These are phyloP conservation scores for Phytophthora sp. DNA, from an alignment of 352 stramenopile species.

Conservation along the genomic window DNA sequence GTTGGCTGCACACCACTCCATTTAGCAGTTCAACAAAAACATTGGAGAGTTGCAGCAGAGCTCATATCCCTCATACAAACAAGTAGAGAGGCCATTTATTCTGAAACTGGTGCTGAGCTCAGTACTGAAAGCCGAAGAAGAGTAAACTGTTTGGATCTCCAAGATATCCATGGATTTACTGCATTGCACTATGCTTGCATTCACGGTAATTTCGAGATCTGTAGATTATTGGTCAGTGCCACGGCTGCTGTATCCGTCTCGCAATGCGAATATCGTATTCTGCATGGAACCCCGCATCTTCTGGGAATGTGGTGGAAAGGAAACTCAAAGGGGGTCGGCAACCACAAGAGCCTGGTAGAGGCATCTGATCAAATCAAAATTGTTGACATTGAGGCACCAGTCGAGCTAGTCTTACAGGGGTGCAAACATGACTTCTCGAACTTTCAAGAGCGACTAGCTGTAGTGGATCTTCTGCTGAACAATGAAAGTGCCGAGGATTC, in stretches of 20 bases:
- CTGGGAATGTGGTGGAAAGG: slow-evolving; percentile 47
- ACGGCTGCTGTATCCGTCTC: slow-evolving; percentile 41
- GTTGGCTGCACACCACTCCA: slow-evolving; percentile 57
- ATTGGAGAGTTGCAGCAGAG: slow-evolving; percentile 36
- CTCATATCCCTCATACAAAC: slow-evolving; percentile 40
- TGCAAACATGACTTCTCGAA: slow-evolving; percentile 25
- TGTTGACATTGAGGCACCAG: slow-evolving; percentile 25
- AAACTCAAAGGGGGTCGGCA: slow-evolving; percentile 9
- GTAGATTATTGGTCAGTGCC: slow-evolving; percentile 38
- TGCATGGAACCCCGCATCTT: slow-evolving; percentile 23
- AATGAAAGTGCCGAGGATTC: not conserved
- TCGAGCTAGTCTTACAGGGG: slow-evolving; percentile 29
- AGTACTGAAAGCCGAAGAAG: not conserved
- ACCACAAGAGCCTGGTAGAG: slow-evolving; percentile 3
- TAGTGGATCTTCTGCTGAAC: slow-evolving; percentile 31
- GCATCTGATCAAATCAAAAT: slow-evolving; percentile 5
- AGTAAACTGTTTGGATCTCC: slow-evolving; percentile 34
- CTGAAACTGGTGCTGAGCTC: not conserved
- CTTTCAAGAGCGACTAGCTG: slow-evolving; percentile 22
- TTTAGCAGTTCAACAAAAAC: slow-evolving; percentile 47
- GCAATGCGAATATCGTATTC: slow-evolving; percentile 33
- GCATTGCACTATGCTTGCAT: slow-evolving; percentile 63
- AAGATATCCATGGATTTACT: slow-evolving; percentile 63
- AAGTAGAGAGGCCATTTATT: slow-evolving; percentile 3
- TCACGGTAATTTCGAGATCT: slow-evolving; percentile 37